These are phyloP conservation scores for Cladophialophora chaetospira DNA, from an alignment of 2,329 filamentous ascomycete genomes.

Conservation along the genomic window DNA sequence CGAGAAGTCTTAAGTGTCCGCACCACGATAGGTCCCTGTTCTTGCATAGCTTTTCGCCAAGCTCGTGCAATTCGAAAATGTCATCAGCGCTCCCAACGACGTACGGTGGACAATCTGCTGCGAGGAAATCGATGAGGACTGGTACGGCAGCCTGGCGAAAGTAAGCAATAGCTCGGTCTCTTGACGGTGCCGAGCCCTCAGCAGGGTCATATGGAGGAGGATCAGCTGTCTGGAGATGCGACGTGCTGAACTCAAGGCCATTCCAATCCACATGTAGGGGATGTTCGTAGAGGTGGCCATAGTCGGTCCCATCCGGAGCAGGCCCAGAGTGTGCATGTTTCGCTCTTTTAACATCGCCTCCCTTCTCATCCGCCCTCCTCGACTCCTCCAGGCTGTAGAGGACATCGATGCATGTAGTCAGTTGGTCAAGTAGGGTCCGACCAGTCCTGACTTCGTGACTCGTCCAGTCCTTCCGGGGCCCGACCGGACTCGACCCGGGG, in stretches of 20 bases:
- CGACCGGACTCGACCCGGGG: conserved; percentile 24
- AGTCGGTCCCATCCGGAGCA: conserved; percentile 19
- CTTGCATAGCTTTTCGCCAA: conserved; percentile 28
- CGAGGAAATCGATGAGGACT: conserved; percentile 32
- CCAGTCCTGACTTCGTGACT: conserved; percentile 34
- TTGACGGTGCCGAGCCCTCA: conserved; percentile 20
- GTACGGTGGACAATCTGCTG: conserved; percentile 26
- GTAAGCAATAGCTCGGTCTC: conserved; percentile 29
- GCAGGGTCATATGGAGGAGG: conserved; percentile 33
- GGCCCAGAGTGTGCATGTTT: conserved; percentile 23
- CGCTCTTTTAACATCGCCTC: conserved; percentile 20
- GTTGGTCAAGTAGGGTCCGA: conserved; percentile 54
- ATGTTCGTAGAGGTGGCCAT: conserved; percentile 28
- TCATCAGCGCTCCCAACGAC: conserved; percentile 30
- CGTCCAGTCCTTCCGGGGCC: conserved; percentile 31
- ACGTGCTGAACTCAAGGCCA: conserved; percentile 27
- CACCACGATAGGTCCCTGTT: conserved; percentile 29
- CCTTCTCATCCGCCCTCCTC: conserved; percentile 40
- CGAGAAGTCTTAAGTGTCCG: conserved; percentile 45
- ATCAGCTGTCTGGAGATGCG: conserved; percentile 23
- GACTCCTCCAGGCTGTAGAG: conserved; percentile 65
- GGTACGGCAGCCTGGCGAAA: conserved; percentile 23
- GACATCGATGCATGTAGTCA: conserved; percentile 65
- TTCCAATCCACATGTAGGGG: conserved; percentile 33
- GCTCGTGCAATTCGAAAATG: conserved; percentile 30